Conservation (phyloP, 2,329 filamentous ascomycete genomes). For the Byssochlamys sp. region DNA sequence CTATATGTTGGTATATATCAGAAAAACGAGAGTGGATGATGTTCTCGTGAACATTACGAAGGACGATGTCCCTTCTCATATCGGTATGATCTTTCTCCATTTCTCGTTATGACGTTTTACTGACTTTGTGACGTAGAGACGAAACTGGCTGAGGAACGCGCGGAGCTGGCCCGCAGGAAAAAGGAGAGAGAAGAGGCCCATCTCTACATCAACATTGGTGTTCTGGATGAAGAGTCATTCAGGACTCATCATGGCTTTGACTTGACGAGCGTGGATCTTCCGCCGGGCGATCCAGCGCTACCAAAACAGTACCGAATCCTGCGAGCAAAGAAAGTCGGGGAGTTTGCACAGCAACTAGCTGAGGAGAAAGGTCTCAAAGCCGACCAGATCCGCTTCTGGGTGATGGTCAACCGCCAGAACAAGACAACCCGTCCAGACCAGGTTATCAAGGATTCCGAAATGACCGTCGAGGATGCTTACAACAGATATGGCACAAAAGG, state of each 20-base stretch:
- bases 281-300: constrained; percentile 55
- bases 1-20: constrained; percentile 98
- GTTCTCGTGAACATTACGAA: constrained; percentile 68
- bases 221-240: constrained; percentile 76
- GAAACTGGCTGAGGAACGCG: constrained; percentile 72
- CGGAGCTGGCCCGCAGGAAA: constrained; percentile 61
- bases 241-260: constrained; percentile 74
- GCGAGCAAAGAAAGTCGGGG: constrained; percentile 62
- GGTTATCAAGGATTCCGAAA: constrained; percentile 65
- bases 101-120: constrained; percentile 4
- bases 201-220: constrained; percentile 74
- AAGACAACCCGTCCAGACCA: constrained; percentile 89
- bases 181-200: constrained; percentile 92
- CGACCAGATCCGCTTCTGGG: constrained; percentile 71
- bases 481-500: constrained; percentile 60
- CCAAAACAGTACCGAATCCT: constrained; percentile 65
- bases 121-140: constrained; percentile 43
- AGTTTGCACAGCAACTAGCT: constrained; percentile 64
- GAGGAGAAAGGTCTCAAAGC: constrained; percentile 59
- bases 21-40: constrained; percentile 72
- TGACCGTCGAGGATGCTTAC: constrained; percentile 67
- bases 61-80: constrained; percentile 69
- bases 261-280: constrained; percentile 58
- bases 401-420: constrained; percentile 97
- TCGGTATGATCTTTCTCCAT: constrained; percentile 47